Percentiles rank a stretch among this genome's conserved stretches.
phyloP scores from a whole-genome alignment of 1,139 yeast genomes.

The Yamadazyma mexicana region DNA sequence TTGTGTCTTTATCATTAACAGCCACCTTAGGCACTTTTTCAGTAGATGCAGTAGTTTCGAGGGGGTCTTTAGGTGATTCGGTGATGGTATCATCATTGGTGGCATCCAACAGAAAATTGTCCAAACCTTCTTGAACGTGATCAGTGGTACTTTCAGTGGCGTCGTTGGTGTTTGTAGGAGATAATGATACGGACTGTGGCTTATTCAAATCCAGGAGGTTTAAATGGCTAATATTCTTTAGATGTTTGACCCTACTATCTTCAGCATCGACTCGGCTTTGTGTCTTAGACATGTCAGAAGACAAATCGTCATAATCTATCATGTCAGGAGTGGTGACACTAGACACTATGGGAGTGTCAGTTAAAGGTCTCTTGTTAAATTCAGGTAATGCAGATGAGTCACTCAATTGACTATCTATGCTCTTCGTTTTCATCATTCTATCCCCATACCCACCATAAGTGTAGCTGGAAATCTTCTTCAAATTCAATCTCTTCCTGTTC shows the following conservation, averaged over 20 bases:
- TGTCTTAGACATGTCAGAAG: constrained; percentile 1
- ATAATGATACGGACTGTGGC: constrained; percentile 9
- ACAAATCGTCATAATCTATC: constrained; percentile 13
- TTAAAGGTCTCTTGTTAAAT: constrained; percentile 67
- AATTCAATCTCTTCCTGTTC: constrained; percentile 1
- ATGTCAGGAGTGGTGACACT: constrained; percentile 53
- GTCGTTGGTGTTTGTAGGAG: constrained; percentile 8
- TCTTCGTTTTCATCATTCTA: constrained; percentile 23
- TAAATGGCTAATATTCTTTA: constrained; percentile 45
- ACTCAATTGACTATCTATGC: constrained; percentile 29
- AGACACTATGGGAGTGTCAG: constrained; percentile 70
- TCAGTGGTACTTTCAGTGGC: neutral
- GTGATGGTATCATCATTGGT: too few species aligned
- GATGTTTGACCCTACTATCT: constrained; percentile 14
- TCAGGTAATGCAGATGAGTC: constrained; percentile 45
- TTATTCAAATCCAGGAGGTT: constrained; percentile 33
- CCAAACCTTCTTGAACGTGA: neutral
- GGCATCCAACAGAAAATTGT: neutral
- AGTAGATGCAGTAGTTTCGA: neutral
- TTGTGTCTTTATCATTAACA: constrained; percentile 7
- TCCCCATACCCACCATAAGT: constrained; percentile 20
- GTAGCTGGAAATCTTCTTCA: constrained; percentile 16
- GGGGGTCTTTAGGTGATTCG: neutral
- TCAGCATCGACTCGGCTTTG: constrained; percentile 5
- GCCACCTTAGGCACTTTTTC: neutral